Base-by-base conservation (phyloP, 2,329 filamentous ascomycete species). In the Colletotrichum neosansevieriae region DNA sequence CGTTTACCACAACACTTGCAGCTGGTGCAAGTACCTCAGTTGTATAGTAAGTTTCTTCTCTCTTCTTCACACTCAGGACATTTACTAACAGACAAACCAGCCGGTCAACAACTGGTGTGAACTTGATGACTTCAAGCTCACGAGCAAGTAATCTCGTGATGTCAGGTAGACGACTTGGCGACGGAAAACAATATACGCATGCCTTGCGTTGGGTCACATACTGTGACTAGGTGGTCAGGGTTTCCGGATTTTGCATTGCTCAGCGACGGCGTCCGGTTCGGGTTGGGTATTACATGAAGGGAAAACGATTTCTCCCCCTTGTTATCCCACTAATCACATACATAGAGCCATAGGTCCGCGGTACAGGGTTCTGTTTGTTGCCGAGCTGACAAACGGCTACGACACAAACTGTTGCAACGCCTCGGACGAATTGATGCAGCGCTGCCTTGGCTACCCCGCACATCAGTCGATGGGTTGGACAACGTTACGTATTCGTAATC, bases 11-110 rank as follows among this genome's bases (percentile, higher is more conserved):
- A 89, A 89, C 56, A 90, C 87, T 34, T 99, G 96, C 79, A 84
- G 81, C 11, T 99, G 96, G 96, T 99, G 96, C 85, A 96, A 97
- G 83, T 96, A 97, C 76, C 81, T 99, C 74, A 97, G 92, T 78
- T 99, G 96, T 77, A 81, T 99, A 81, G 93, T 96, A 83, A 88
- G 93, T 91, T 66, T 13, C 42, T 7, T n/a, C 10, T 9, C 13
- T 4, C 13, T 17, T 10, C 6, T 29, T 6, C 3, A 11, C 15
- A 6, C n/a, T 9, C 11, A n/a, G 3, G 17, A 34, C 51, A 21
- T 29, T 45, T 58, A 44, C 76, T 79, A 73, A 79, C 70, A 44
- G 45, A 57, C 12, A 34, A 10, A 38, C 44, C 61, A 91, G 88
- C 86, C 88, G 67, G 83, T 92, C 62, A 91, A 86, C 71, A 83